Conservation (phyloP, 495 filamentous ascomycete genomes). For the Neurospora sp. region DNA sequence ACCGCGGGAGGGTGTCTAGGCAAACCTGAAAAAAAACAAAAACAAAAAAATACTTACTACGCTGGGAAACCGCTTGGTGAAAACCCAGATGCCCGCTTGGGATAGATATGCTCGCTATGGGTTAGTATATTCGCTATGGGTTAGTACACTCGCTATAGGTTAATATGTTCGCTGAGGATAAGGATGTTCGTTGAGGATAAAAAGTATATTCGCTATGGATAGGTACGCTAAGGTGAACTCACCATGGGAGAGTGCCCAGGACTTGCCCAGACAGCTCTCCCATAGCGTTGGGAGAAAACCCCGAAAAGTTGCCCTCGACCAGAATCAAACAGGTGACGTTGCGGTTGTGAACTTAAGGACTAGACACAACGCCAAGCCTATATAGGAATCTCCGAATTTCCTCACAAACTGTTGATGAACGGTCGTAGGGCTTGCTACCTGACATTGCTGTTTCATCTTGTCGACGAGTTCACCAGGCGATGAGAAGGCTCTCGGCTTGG, state of each 20-base stretch:
- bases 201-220: neutral
- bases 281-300: neutral
- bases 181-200: neutral
- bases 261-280: neutral
- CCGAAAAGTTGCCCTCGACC: neutral
- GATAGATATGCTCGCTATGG: neutral
- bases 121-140: neutral
- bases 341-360: neutral
- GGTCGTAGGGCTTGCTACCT: neutral
- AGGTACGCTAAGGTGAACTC: neutral
- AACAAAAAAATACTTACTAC: neutral
- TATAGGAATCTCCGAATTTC: neutral
- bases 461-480: neutral
- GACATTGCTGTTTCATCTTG: neutral
- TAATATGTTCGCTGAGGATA: neutral
- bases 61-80: no score
- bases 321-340: neutral
- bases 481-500: neutral
- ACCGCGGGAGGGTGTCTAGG: neutral
- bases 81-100: neutral
- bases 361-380: no score
- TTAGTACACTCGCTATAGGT: neutral
- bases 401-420: neutral
- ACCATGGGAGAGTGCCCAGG: neutral
- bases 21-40: neutral